These are phyloP conservation scores for Lojkania enalia DNA, from an alignment of 2,329 filamentous ascomycete genomes.

Conservation along the genomic window DNA sequence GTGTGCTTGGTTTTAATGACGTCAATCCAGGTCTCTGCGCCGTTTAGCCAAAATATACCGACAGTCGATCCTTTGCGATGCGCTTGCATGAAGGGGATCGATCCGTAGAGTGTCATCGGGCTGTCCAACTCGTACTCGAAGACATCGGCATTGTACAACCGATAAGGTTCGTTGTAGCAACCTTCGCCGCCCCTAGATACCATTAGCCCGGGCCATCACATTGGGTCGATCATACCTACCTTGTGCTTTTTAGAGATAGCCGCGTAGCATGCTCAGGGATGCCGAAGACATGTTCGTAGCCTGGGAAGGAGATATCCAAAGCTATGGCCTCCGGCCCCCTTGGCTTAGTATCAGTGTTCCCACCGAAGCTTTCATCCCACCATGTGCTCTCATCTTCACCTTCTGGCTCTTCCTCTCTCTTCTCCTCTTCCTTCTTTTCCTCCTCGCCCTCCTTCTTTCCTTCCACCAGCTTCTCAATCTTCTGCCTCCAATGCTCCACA, in stretches of 20 bases:
- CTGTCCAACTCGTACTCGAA: slow-evolving; percentile 98
- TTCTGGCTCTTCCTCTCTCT: slow-evolving; percentile 34
- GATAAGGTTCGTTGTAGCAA: slow-evolving; percentile 86
- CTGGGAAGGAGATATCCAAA: slow-evolving; percentile 88
- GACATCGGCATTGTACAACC: slow-evolving; percentile 94
- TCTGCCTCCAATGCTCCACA: slow-evolving; percentile 91
- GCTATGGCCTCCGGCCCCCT: slow-evolving; percentile 89
- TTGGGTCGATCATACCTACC: slow-evolving; percentile 48
- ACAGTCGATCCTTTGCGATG: slow-evolving; percentile 92
- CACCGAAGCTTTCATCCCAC: slow-evolving; percentile 97
- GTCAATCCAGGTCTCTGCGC: slow-evolving; percentile 96
- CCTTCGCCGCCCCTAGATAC: slow-evolving; percentile 69
- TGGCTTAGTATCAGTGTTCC: slow-evolving; percentile 95
- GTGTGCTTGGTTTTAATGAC: slow-evolving; percentile 77
- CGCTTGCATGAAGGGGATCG: slow-evolving; percentile 97
- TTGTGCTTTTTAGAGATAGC: slow-evolving; percentile 85
- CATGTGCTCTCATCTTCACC: slow-evolving; percentile 83
- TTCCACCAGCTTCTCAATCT: slow-evolving; percentile 64
- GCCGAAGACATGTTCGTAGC: slow-evolving; percentile 90
- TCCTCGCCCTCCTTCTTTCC: slow-evolving; percentile 54
- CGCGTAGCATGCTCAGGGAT: slow-evolving; percentile 92
- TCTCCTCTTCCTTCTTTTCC: slow-evolving; percentile 47
- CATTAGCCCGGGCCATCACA: slow-evolving; percentile 1
- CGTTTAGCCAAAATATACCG: slow-evolving; percentile 96
- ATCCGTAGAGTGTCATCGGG: slow-evolving; percentile 97